phyloP scores from a whole-genome alignment of 2,329 filamentous ascomycete genomes.

The Kalaharituber pfeilii region DNA sequence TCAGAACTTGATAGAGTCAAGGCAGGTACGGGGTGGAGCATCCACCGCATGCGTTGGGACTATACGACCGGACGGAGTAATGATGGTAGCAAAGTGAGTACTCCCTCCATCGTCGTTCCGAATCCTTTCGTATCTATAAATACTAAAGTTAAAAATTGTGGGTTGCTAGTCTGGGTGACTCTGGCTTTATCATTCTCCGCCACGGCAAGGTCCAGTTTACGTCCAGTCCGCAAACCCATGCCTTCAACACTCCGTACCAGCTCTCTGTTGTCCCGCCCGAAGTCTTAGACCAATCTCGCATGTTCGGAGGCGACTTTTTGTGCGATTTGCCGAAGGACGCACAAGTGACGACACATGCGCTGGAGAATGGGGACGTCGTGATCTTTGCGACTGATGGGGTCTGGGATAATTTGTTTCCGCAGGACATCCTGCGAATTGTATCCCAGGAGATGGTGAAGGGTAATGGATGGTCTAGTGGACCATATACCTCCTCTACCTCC shows the following conservation, averaged over 20 bases:
- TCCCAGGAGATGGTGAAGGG: conserved; percentile 55
- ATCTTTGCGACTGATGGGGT: conserved; percentile 88
- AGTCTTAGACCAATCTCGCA: conserved; percentile 59
- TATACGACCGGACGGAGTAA: conserved; percentile 49
- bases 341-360: conserved; percentile 53
- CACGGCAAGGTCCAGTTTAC: conserved; percentile 69
- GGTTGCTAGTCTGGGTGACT: conserved; percentile 55
- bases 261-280: conserved; percentile 70
- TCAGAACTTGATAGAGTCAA: conserved; percentile 59
- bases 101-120: conserved; percentile 1
- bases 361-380: conserved; percentile 85
- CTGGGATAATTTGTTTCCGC: conserved; percentile 85
- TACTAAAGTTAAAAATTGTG: not conserved
- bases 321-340: conserved; percentile 74
- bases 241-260: conserved; percentile 95
- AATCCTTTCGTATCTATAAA: conserved; percentile 2
- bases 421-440: conserved; percentile 69
- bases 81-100: conserved; percentile 69
- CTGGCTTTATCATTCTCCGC: conserved; percentile 74
- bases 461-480: conserved; percentile 47
- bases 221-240: conserved; percentile 79
- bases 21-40: conserved; percentile 59
- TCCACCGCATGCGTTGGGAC: conserved; percentile 85
- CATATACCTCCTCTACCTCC: conserved; percentile 12
- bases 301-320: conserved; percentile 67